These are phyloP conservation scores for Trichophyton schoenleinii DNA, from an alignment of 2,329 filamentous ascomycete species.

Conservation along the genomic window DNA sequence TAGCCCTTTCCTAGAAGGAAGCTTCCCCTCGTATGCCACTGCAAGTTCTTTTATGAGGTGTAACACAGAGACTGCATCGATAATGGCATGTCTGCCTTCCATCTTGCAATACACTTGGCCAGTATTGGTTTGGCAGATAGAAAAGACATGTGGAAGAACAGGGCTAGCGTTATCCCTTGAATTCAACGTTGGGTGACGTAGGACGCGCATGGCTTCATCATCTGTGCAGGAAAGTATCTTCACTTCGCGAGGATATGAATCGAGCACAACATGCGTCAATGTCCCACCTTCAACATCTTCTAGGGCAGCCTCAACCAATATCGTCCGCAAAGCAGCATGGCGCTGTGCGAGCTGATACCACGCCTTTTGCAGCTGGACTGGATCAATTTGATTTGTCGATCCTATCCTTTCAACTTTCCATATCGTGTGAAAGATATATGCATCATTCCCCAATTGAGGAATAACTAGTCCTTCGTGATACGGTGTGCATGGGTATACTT, in stretches of 20 bases:
- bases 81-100: constrained; percentile 9
- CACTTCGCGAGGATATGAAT: neutral
- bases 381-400: neutral
- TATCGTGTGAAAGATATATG: constrained; percentile 6
- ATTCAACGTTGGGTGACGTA: neutral
- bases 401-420: constrained; percentile 8
- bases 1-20: neutral
- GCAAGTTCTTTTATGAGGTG: neutral
- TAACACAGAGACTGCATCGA: constrained; percentile 11
- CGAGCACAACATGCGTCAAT: constrained; percentile 6
- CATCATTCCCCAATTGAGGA: neutral
- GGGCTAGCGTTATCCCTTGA: neutral
- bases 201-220: neutral
- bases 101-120: constrained; percentile 10
- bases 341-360: constrained; percentile 4
- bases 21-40: neutral
- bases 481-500: constrained; percentile 11
- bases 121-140: constrained; percentile 9
- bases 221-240: neutral
- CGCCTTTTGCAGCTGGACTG: constrained; percentile 1
- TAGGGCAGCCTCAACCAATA: neutral
- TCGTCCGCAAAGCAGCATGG: constrained; percentile 4
- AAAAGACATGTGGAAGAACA: constrained; percentile 5
- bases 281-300: neutral
- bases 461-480: constrained; percentile 8